Base-by-base conservation (phyloP, 2,329 filamentous ascomycete genomes). In the Fusarium abutilonis region DNA sequence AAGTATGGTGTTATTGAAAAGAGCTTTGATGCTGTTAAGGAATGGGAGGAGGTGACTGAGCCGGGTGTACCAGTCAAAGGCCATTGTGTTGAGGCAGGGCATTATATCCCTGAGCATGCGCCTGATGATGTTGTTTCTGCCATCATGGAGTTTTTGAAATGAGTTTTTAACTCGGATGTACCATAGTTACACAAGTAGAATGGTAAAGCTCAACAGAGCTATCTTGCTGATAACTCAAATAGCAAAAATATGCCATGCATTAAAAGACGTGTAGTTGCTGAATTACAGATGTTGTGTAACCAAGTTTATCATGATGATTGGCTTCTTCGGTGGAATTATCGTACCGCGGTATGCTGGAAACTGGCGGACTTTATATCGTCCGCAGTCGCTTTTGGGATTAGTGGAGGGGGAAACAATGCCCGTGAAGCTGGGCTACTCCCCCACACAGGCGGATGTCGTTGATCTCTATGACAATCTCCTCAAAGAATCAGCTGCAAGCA, bases 31-130 rank as follows among this genome's bases (percentile, higher is more conserved):
- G 78, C 80, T 8, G 47, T 81, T 3, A 70, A 72, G 17, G 83
- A 85, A 63, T 87, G 85, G 84, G 74, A 60, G 45, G 77, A 75
- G 45, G 82, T 86, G 13, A 70, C 73, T 9, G 74, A 71, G 6
- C 64, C 72, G 2, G 72, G 70, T 0, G 72, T 77, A 6, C 9
- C 38, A 1, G 78, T 82, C 1, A 64, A 72, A 8, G 82, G 80
- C 0, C 71, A 77, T 31, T 73, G 68, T 3, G 75, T 85, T 8
- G 75, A 81, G 15, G 77, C 80, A 14, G 78, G 82, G 0, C 80
- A 83, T 65, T 83, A 81, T 60, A 77, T 82, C 21, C 76, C 82
- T 1, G 84, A 87, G 62, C 79, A 86, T 56, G 74, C 73, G 23
- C 82, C 83, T 0, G 77, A 79, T 10, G 78, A 78, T 3, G 73